Evolutionary conservation across 2,329 filamentous ascomycete species (phyloP), one percentile per base, ranked within the genome.

Genomic region (Nemania sp.): DNA sequence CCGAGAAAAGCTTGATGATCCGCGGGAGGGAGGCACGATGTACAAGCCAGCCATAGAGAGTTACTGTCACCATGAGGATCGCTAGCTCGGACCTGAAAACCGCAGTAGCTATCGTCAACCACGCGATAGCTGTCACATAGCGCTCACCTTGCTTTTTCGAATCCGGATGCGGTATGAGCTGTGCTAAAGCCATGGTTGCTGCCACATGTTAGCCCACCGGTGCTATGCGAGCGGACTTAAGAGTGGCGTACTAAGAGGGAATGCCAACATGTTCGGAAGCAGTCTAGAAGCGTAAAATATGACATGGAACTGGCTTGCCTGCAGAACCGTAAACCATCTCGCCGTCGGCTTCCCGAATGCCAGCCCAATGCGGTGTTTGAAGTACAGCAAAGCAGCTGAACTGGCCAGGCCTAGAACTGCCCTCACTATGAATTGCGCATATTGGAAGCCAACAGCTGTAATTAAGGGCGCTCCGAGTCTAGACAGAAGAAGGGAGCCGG

Each of bases 251-350:
- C 88, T 90, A 54, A 97, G 75, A 8, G 85, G 83, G 75, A 97
- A 94, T 17, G 94, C 92, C 73, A 97, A 96, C 88, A 95, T 96
- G 70, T 99, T 99, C 2, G 94, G 94, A 61, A 99, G 75, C 2
- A 91, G 94, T 56, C 94, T 81, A 14, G 91, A 94, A 12, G 92
- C 88, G 75, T 99, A 99, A 73, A 91, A 99, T 57, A 94, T 80
- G 57, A 96, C 75, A 73, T 99, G 94, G 67, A 99, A 99, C 72
- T 97, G 93, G 70, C 85, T 87, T 1, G 83, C 82, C 67, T 91
- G 88, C 49, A 97, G 78, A 33, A 90, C 57, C 3, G 88, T 73
- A 75, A 89, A 99, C 91, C 93, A 97, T 50, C 85, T 78, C 4
- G 84, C 88, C 3, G 86, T 82, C 4, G 77, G 77, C 23, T 71